A percentile compares a stretch with the other conserved stretches of the same genome.
These are phyloP conservation scores for Epichloe brachyelytri DNA, from an alignment of 2,329 filamentous ascomycete species.

Conservation along the genomic window DNA sequence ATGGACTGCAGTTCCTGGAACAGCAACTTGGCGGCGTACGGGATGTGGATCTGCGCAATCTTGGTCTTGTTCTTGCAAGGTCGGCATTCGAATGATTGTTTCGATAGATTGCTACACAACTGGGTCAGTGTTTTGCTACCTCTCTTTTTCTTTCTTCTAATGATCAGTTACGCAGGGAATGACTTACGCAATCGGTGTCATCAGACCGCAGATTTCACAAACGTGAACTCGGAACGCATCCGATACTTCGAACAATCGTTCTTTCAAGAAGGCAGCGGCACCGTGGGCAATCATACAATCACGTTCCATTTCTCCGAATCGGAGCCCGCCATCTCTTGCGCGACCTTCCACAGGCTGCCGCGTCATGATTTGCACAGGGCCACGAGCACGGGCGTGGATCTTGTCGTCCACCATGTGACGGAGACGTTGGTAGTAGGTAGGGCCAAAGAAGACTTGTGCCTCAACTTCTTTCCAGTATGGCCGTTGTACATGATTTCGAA, in stretches of 20 bases:
- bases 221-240: constrained; percentile 97
- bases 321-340: constrained; percentile 91
- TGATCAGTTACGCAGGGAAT: background rate
- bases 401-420: constrained; percentile 99
- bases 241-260: constrained; percentile 91
- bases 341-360: constrained; percentile 96
- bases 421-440: constrained; percentile 96
- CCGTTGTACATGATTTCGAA: constrained; percentile 99
- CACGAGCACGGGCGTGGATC: constrained; percentile 96
- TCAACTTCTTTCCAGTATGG: constrained; percentile 86
- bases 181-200: constrained; percentile 97
- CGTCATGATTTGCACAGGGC: constrained; percentile 93
- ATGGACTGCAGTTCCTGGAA: constrained; percentile 97
- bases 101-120: constrained; percentile 65
- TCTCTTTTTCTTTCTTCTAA: background rate
- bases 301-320: constrained; percentile 99
- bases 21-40: constrained; percentile 91
- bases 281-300: constrained; percentile 99
- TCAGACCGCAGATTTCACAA: constrained; percentile 95
- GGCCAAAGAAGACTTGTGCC: constrained; percentile 94
- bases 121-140: constrained; percentile 19
- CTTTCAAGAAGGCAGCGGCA: constrained; percentile 91
- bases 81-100: constrained; percentile 90
- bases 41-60: constrained; percentile 95
- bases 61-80: constrained; percentile 99